Conservation (phyloP, 192 early-diverging fungal genomes). For the Coemansia sp. region DNA sequence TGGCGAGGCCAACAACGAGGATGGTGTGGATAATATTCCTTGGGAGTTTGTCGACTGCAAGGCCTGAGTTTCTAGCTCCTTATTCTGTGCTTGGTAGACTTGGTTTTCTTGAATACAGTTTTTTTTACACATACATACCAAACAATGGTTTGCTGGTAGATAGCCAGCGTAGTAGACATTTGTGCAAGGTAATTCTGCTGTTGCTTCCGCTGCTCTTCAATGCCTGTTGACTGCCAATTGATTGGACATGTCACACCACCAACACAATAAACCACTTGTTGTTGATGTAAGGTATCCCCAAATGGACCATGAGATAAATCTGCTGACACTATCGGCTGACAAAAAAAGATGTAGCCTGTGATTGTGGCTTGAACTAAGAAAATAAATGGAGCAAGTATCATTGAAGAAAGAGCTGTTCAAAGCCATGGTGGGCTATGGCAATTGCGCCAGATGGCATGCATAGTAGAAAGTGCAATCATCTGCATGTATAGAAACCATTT, state of each 20-base stretch:
- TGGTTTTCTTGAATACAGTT: not conserved
- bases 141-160: not conserved
- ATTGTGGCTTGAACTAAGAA: not conserved
- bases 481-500: not conserved
- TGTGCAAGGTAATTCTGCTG: not conserved
- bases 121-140: not conserved
- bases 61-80: not conserved
- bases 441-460: not conserved
- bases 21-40: not conserved
- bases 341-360: not conserved
- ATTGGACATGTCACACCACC: not conserved
- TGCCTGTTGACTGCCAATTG: not conserved
- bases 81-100: not conserved
- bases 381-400: not conserved
- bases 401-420: not conserved
- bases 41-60: constrained; percentile 6
- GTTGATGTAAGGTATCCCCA: constrained; percentile 1
- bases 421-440: not conserved
- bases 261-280: not conserved
- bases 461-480: constrained; percentile 2
- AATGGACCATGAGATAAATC: not conserved
- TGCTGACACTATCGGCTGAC: not conserved
- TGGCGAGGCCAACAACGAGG: not conserved
- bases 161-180: not conserved
- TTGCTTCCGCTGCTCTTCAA: not conserved